phyloP scores from a whole-genome alignment of 306 rosid genomes.

The Acacia acuminata region DNA sequence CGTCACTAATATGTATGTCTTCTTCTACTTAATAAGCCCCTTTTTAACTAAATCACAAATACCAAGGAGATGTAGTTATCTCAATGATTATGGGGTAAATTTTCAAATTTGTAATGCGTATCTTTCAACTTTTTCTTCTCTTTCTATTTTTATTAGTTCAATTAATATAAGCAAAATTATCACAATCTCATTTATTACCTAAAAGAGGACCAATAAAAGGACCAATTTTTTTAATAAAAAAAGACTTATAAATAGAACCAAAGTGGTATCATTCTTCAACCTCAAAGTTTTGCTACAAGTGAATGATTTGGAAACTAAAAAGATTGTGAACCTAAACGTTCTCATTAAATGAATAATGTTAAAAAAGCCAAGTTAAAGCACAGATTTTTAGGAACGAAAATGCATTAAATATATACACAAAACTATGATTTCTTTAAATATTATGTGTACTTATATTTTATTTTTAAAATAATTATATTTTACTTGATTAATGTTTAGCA shows the following conservation, averaged over 20 bases:
- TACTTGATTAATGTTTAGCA: not conserved
- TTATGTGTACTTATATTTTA: not conserved
- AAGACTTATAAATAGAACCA: too few species aligned
- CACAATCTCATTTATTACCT: too few species aligned
- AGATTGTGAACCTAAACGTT: not conserved
- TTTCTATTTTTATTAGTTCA: too few species aligned
- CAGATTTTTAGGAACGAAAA: not conserved
- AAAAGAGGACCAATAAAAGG: too few species aligned
- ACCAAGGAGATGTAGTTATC: too few species aligned
- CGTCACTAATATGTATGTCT: constrained; percentile 50
- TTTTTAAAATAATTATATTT: not conserved
- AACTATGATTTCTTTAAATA: not conserved
- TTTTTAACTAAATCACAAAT: too few species aligned
- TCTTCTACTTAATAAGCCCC: not conserved
- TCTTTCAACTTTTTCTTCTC: too few species aligned
- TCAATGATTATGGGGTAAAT: too few species aligned
- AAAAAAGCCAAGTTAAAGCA: not conserved
- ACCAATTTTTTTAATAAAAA: too few species aligned
- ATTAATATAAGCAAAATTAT: too few species aligned
- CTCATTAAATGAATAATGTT: not conserved
- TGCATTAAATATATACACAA: not conserved
- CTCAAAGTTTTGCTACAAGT: not conserved
- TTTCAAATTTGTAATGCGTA: too few species aligned
- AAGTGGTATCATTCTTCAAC: not conserved
- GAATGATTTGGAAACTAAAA: not conserved